phyloP scores from a whole-genome alignment of 768 basidiomycete genomes.

The Leucocoprinus leucothites region DNA sequence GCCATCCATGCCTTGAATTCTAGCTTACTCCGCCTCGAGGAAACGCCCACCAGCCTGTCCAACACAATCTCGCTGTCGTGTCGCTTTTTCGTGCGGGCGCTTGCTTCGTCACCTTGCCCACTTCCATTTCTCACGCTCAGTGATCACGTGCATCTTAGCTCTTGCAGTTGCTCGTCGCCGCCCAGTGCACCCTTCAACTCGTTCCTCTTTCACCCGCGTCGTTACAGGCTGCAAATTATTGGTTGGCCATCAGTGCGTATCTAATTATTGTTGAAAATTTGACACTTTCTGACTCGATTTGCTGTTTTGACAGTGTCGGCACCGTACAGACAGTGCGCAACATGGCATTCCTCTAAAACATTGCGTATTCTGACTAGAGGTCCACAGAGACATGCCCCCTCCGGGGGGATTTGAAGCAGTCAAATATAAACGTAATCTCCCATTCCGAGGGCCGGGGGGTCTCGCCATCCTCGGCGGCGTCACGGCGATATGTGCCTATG shows the following conservation, averaged over 20 bases:
- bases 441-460: constrained; percentile 83
- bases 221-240: not conserved
- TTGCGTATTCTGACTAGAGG: constrained; percentile 1
- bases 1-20: too few relatives aligned
- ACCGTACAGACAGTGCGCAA: constrained; percentile 61
- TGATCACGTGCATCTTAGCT: not conserved
- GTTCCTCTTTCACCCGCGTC: constrained; percentile 15
- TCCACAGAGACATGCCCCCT: constrained; percentile 90
- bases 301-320: constrained; percentile 43
- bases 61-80: not conserved
- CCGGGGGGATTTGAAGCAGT: constrained; percentile 88
- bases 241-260: constrained; percentile 13
- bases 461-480: constrained; percentile 84
- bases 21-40: constrained; percentile 6
- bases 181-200: constrained; percentile 6
- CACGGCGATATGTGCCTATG: constrained; percentile 80
- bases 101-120: not conserved
- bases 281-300: constrained; percentile 10
- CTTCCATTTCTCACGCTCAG: not conserved
- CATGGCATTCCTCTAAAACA: constrained; percentile 19
- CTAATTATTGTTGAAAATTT: not conserved
- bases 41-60: not conserved
- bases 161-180: not conserved
- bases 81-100: not conserved
- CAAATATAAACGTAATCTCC: constrained; percentile 95